Base-by-base conservation (phyloP, 2,329 filamentous ascomycete species). In the Allantophomopsis cytisporea region DNA sequence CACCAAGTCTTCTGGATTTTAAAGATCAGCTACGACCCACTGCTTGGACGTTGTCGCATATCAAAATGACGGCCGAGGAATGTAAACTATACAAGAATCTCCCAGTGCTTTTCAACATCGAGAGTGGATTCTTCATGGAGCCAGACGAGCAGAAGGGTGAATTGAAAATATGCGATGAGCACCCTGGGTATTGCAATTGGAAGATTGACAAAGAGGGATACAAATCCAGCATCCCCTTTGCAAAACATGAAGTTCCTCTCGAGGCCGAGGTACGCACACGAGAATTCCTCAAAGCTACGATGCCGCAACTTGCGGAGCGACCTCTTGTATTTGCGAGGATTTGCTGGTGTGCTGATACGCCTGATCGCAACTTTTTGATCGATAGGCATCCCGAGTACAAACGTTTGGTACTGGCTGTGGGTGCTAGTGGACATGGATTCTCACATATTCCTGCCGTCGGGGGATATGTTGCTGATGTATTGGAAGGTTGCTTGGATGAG, bases 291-390 rank as follows among this genome's bases (percentile, higher is more conserved):
- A 50, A 50, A 7, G 66, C 70, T 32, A 67, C 63, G 2, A 68
- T 73, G 63, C 69, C 69, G 1, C 65, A 73, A 39, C 60, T 73
- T 4, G 61, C 64, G 0, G 50, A 63, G 2, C 61, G 69, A 2
- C 59, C 60, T 0, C 65, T 73, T 37, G 60, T 54, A 15, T 71
- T 68, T 43, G 66, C 66, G 7, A 57, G 68, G 13, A 65, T 74
- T 23, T 74, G 69, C 53, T 74, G 71, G 70, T 70, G 69, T 47
- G 63, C 69, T 1, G 71, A 75, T 46, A 74, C 69, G 0, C 61
- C 64, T 0, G 67, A 75, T 49, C 60, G 68, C 2, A 57, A 64
- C 15, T 74, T 72, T 40, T 49, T 75, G 14, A 70, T 75, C 40
- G 63, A 64, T 39, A 52, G 54, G 21, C 68, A 73, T 50, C 66